Conservation (phyloP, 345 rosid genomes). For the Boechera divaricarpa region DNA sequence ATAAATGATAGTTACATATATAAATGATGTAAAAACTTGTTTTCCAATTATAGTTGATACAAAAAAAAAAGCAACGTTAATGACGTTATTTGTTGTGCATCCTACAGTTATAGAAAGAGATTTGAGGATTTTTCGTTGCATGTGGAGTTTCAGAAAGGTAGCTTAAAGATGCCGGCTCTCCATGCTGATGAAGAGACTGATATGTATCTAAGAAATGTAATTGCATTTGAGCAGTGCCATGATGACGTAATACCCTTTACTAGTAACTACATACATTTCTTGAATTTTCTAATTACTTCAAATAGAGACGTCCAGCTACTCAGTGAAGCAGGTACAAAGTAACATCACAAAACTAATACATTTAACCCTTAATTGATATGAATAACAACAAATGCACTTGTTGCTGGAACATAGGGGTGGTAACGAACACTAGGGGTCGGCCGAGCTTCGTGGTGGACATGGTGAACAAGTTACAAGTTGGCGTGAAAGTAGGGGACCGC, state of each 20-base stretch:
- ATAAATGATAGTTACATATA: too few species aligned
- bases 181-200: background rate
- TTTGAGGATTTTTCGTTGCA: too few species aligned
- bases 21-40: too few species aligned
- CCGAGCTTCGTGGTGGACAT: slow-evolving; percentile 20
- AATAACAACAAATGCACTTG: background rate
- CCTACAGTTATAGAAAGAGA: too few species aligned
- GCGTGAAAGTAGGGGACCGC: background rate
- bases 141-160: background rate
- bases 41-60: too few species aligned
- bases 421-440: background rate
- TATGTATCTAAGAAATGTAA: slow-evolving; percentile 8
- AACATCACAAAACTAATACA: background rate
- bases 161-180: background rate
- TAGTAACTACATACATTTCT: slow-evolving; percentile 12
- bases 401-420: background rate
- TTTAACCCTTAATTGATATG: background rate
- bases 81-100: too few species aligned
- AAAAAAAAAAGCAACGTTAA: too few species aligned
- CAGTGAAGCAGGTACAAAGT: background rate
- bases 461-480: background rate
- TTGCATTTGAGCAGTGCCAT: slow-evolving; percentile 2
- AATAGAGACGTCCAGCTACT: slow-evolving; percentile 3
- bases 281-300: background rate
- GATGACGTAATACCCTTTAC: background rate